Base-by-base conservation (phyloP, 495 filamentous ascomycete species). In the Penicillium alfredii region DNA sequence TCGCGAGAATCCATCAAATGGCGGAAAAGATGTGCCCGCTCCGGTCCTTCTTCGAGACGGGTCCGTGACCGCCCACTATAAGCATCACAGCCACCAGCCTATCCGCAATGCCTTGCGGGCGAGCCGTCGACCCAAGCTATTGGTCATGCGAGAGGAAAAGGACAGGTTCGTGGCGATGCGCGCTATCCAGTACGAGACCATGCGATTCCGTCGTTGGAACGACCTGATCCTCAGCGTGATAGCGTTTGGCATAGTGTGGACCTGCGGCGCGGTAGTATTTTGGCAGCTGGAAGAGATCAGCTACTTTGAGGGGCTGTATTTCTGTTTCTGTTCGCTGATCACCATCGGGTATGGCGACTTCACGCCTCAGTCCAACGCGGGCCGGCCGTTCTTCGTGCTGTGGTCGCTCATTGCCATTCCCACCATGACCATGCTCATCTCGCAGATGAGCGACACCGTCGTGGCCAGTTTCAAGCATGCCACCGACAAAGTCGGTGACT, bases 321-420 rank as follows among this genome's bases (percentile, higher is more conserved):
- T 94, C 57, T 67, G 81, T 16, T 95, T 88, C 55, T 77, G 79
- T 25, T 80, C 81, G 4, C 72, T 94, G 19, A 63, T 93, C 4
- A 95, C 89, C 0, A 88, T 97, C 38, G 89, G 90, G 1, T 97
- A 95, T 54, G 89, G 89, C 0, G 88, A 95, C 45, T 69, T 82
- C 22, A 77, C 77, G 7, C 86, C 84, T 0, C 60, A 72, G 9
- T 82, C 80, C 5, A 89, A 88, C 50, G 69, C 80, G 2, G 85
- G 82, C 1, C 81, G 82, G 38, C 73, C 86, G 0, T 90, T 95
- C 51, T 95, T 94, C 59, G 83, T 97, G 6, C 78, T 94, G 43
- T 97, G 89, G 89, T 73, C 69, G 4, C 61, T 81, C 0, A 61
- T 81, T 20, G 77, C 78, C 17, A 71, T 82, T 4, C 78, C 78